phyloP scores from a whole-genome alignment of 192 early-diverging fungal species.

The Coemansia sp. region DNA sequence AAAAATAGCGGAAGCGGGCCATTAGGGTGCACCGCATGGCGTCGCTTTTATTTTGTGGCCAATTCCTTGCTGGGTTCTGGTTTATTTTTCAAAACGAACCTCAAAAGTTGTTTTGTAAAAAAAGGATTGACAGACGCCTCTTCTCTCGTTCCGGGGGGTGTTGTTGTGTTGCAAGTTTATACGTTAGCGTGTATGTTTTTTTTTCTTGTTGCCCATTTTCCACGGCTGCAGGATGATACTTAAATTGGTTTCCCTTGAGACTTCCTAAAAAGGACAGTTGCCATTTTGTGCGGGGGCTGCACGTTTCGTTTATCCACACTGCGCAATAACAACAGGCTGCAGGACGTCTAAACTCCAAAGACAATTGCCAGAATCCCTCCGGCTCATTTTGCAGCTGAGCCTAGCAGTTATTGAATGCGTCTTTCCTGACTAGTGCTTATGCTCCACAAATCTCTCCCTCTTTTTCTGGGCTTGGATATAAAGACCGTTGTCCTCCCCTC shows the following conservation, averaged over 20 bases:
- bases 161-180: neutral
- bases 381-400: neutral
- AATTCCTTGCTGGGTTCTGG: too few species aligned
- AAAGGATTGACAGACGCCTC: too few species aligned
- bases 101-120: too few species aligned
- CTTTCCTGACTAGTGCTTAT: neutral
- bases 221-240: constrained; percentile 26
- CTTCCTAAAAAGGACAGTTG: constrained; percentile 10
- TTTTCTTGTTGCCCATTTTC: too few species aligned
- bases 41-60: too few species aligned
- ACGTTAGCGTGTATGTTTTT: too few species aligned
- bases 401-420: constrained; percentile 1
- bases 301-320: constrained; percentile 9
- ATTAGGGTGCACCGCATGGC: neutral
- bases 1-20: neutral
- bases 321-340: neutral
- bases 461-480: neutral
- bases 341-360: constrained; percentile 4
- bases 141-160: neutral
- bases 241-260: constrained; percentile 23
- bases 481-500: neutral
- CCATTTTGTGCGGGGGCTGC: neutral
- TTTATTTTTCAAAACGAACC: too few species aligned
- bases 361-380: neutral
- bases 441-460: neutral